Evolutionary conservation across 768 basidiomycete species (phyloP).

Genomic region (Lactifluus echinatus): DNA sequence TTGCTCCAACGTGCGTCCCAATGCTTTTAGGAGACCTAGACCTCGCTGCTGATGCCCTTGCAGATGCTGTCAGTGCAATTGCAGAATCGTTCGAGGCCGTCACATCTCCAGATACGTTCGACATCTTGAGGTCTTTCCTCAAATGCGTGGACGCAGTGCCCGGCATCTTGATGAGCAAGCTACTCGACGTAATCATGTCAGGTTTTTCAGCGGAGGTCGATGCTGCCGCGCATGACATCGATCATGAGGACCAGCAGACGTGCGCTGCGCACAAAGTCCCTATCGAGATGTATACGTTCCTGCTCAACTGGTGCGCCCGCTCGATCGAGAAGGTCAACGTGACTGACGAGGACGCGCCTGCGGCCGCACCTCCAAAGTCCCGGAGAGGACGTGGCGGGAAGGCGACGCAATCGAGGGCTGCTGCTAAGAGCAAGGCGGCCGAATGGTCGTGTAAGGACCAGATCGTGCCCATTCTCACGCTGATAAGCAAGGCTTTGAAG

Average conservation of each 20-base stretch:
- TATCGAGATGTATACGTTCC: conserved; percentile 87
- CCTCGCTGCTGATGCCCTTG: conserved; percentile 14
- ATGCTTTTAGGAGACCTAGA: not conserved
- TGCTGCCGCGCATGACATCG: conserved; percentile 56
- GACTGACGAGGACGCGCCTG: conserved; percentile 38
- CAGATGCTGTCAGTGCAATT: conserved; percentile 76
- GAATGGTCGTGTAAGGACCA: conserved; percentile 75
- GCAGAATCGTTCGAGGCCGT: conserved; percentile 72
- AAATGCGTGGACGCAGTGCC: conserved; percentile 62
- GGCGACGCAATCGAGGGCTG: conserved; percentile 36
- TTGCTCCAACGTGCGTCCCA: conserved; percentile 48
- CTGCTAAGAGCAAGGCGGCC: conserved; percentile 30
- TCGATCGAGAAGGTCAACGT: conserved; percentile 71
- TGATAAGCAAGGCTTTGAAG: conserved; percentile 66
- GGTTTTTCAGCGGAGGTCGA: conserved; percentile 69
- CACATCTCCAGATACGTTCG: conserved; percentile 58
- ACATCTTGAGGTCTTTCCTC: conserved; percentile 73
- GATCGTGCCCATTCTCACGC: conserved; percentile 55
- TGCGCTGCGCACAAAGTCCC: conserved; percentile 57
- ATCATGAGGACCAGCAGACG: conserved; percentile 56
- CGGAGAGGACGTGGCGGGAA: conserved; percentile 57
- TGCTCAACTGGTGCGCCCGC: conserved; percentile 84
- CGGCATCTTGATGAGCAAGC: conserved; percentile 65
- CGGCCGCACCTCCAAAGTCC: conserved; percentile 38
- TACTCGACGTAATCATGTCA: conserved; percentile 80